Conservation (phyloP, 495 filamentous ascomycete species). For the Podospora bellae-mahoneyi region DNA sequence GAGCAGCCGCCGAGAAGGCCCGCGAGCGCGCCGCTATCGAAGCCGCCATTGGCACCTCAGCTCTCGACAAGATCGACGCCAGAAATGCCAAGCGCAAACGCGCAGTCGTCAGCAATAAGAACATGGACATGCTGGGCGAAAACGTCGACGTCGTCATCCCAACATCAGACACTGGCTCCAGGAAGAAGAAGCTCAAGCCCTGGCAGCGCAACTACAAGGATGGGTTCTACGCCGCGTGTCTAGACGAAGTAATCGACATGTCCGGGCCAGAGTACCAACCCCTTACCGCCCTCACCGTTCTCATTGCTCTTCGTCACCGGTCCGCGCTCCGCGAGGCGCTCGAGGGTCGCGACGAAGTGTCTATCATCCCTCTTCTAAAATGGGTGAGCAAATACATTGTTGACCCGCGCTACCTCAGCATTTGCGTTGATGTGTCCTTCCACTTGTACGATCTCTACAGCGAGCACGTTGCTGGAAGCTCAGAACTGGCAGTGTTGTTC, state of each 20-base stretch:
- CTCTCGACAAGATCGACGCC: slow-evolving; percentile 62
- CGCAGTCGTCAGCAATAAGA: slow-evolving; percentile 67
- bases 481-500: slow-evolving; percentile 66
- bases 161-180: slow-evolving; percentile 16
- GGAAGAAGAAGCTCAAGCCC: slow-evolving; percentile 57
- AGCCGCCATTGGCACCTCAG: slow-evolving; percentile 71
- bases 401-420: slow-evolving; percentile 70
- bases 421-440: slow-evolving; percentile 76
- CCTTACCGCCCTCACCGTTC: slow-evolving; percentile 64
- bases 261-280: slow-evolving; percentile 48
- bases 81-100: slow-evolving; percentile 63
- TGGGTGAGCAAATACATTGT: slow-evolving; percentile 78
- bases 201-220: slow-evolving; percentile 83
- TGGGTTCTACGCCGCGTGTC: slow-evolving; percentile 68
- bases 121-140: slow-evolving; percentile 81
- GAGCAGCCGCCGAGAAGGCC: slow-evolving; percentile 73
- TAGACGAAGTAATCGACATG: slow-evolving; percentile 70
- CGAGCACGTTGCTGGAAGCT: slow-evolving; percentile 69
- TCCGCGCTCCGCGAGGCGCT: slow-evolving; percentile 81
- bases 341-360: slow-evolving; percentile 74
- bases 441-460: slow-evolving; percentile 84
- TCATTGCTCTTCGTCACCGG: slow-evolving; percentile 82
- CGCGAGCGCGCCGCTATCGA: slow-evolving; percentile 80
- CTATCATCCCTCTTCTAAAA: slow-evolving; percentile 73
- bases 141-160: slow-evolving; percentile 78